A percentile compares a stretch with the other conserved stretches of the same genome.
phyloP scores from a whole-genome alignment of 768 basidiomycete genomes.

The Auricularia cornea region DNA sequence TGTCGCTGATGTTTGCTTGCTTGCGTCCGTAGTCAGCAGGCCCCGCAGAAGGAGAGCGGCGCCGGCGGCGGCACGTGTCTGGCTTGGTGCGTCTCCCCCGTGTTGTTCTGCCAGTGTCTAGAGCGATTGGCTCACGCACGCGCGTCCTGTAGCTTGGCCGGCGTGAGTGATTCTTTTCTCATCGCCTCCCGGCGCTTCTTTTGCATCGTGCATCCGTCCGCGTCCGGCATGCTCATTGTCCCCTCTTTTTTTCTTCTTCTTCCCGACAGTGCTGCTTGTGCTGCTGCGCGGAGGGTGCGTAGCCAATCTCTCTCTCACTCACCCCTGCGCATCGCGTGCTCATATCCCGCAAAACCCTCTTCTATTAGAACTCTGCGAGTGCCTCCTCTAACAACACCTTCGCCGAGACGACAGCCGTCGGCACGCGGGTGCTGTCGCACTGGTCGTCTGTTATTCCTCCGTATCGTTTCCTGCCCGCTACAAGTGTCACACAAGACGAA shows the following conservation, averaged over 20 bases:
- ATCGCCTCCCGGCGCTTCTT: constrained; percentile 10
- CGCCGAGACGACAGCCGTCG: constrained; percentile 9
- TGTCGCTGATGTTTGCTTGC: not conserved
- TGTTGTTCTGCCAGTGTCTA: not conserved
- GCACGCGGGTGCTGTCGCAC: not conserved
- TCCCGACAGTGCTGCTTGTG: constrained; percentile 36
- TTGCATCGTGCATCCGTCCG: not conserved
- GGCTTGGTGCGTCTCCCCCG: constrained; percentile 27
- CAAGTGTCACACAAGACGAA: not conserved
- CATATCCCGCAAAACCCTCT: constrained; percentile 9
- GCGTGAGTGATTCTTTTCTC: constrained; percentile 5
- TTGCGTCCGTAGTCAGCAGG: constrained; percentile 15
- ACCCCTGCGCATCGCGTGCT: not conserved
- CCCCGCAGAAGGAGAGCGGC: constrained; percentile 37
- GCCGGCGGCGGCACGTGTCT: constrained; percentile 56
- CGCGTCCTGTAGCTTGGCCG: constrained; percentile 7
- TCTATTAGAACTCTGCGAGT: constrained; percentile 60
- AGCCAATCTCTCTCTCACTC: too few relatives aligned
- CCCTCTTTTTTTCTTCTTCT: too few relatives aligned
- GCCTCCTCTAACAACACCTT: constrained; percentile 42
- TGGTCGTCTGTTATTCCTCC: not conserved
- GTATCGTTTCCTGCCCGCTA: constrained; percentile 1
- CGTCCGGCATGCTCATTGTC: constrained; percentile 10
- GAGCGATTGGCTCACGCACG: constrained; percentile 35
- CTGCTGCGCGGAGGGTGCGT: constrained; percentile 51